phyloP scores from a whole-genome alignment of 2,329 filamentous ascomycete genomes.

The Calonectria montana region DNA sequence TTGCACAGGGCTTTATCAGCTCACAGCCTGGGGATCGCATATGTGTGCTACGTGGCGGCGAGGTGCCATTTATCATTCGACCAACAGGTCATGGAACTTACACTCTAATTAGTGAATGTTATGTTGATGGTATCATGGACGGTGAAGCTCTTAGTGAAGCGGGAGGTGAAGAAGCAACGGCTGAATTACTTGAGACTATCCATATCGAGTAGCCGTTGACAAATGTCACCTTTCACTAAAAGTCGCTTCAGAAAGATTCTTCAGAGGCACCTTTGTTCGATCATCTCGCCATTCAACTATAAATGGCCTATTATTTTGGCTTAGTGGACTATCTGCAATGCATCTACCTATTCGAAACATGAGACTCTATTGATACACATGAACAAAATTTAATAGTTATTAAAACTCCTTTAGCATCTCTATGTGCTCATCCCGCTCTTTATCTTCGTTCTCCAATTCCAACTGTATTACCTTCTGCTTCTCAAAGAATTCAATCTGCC shows the following conservation, averaged over 20 bases:
- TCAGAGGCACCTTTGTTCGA: too few relatives aligned
- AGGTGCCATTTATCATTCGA: slow-evolving; percentile 1
- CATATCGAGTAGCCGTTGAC: neutral
- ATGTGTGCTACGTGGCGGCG: neutral
- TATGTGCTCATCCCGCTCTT: neutral
- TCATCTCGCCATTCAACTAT: too few relatives aligned
- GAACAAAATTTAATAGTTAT: neutral
- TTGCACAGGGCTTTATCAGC: neutral
- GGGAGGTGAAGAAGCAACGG: neutral
- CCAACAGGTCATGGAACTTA: neutral
- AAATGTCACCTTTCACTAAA: too few relatives aligned
- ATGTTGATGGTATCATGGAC: slow-evolving; percentile 1
- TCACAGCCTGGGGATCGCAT: neutral
- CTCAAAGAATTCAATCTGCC: neutral
- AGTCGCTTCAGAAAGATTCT: too few relatives aligned
- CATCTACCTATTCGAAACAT: neutral
- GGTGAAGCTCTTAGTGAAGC: neutral
- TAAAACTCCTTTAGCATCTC: neutral
- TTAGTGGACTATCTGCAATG: too few relatives aligned
- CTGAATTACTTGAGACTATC: neutral
- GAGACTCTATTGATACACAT: neutral
- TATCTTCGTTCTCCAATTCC: neutral
- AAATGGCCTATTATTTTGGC: too few relatives aligned
- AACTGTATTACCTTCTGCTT: neutral
- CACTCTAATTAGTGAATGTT: neutral